Evolutionary conservation across 2,329 filamentous ascomycete genomes (phyloP), one percentile per base, ranked within the genome.

Genomic region (Zymoseptoria brevis): DNA sequence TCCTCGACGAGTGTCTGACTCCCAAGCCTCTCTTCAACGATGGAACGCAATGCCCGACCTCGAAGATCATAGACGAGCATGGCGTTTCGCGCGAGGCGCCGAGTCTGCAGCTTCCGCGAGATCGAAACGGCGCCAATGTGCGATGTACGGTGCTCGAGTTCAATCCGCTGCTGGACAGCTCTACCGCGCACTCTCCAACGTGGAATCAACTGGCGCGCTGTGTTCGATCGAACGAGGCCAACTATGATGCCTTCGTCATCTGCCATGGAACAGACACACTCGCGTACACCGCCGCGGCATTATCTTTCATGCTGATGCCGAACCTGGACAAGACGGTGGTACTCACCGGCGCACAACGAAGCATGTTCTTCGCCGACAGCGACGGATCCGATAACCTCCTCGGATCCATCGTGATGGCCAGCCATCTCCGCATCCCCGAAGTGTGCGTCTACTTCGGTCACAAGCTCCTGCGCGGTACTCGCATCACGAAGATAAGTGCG

Each of bases 361-460:
- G 90, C 53, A 96, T 96, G 81, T 88, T 94, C 67, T 87, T 92
- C 61, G 83, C 96, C 24, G 91, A 96, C 74, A 94, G 88, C 55
- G 92, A 96, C 73, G 92, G 91, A 8, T 88, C 91, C 45, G 91
- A 95, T 76, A 96, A 96, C 69, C 81, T 96, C 11, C 82, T 96
- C 4, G 89, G 89, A 19, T 92, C 90, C 1, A 81, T 96, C 69
- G 90, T 96, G 70, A 87, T 96, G 58, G 92, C 92, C 2, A 90
- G 90, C 35, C 94, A 94, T 61, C 96, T 96, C 71, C 88, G 90
- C 77, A 90, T 96, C 59, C 91, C 92, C 0, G 92, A 96, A 73
- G 92, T 96, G 56, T 92, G 90, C 72, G 81, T 96, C 41, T 96
- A 95, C 78, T 96, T 96, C 80, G 90, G 94, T 75, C 89, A 95